Percentiles rank a stretch among this genome's conserved stretches.
phyloP scores from a whole-genome alignment of 2,329 filamentous ascomycete species.

The Fonsecaea pedrosoi region DNA sequence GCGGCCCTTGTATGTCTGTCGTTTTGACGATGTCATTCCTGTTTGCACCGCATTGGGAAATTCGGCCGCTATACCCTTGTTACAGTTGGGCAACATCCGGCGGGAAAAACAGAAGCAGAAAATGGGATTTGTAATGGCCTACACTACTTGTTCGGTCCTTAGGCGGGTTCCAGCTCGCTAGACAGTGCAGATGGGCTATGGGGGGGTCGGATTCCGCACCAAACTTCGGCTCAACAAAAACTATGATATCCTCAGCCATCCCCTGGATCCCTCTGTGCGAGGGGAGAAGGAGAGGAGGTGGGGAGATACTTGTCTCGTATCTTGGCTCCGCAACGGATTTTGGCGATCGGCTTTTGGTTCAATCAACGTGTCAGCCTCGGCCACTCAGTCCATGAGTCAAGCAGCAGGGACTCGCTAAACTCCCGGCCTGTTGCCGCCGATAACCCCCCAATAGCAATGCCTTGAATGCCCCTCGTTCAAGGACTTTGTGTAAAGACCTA shows the following conservation, averaged over 20 bases:
- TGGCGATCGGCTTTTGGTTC: not conserved
- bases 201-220: conserved; percentile 9
- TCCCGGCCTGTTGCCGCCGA: not conserved
- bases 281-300: no score
- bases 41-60: not conserved
- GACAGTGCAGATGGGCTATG: not conserved
- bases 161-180: not conserved
- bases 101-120: not conserved
- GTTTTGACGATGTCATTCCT: not conserved
- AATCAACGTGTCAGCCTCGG: not conserved
- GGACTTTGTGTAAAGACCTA: not conserved
- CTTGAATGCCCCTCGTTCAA: no score
- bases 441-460: not conserved
- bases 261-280: not conserved
- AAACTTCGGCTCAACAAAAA: conserved; percentile 20
- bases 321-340: conserved; percentile 8
- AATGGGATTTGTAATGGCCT: not conserved
- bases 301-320: not conserved
- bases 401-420: not conserved
- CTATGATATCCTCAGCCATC: not conserved
- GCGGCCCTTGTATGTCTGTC: no score
- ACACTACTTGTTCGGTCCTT: no score
- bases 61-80: not conserved
- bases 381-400: not conserved
- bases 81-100: no score